A percentile compares a stretch with the other conserved stretches of the same genome.
Conservation (phyloP, 1,139 yeast genomes). For the Martiniozyma asiatica region DNA sequence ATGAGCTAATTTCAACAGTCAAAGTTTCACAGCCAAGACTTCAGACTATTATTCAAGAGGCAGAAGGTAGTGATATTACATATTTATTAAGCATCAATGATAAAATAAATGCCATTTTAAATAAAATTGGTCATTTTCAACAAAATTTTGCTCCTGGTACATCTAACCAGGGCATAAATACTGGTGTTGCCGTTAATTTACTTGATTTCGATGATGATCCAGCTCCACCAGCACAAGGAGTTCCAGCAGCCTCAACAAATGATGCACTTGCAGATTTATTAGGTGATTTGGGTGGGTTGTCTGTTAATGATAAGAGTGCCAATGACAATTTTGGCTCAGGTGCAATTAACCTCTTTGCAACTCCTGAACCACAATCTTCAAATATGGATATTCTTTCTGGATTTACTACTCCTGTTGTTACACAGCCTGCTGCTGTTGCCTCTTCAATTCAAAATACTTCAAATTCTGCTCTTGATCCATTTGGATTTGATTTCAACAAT, state of each 20-base stretch:
- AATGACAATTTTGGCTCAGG: no score
- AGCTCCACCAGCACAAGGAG: constrained; percentile 13
- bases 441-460: background rate
- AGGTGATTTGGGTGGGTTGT: constrained; percentile 56
- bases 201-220: constrained; percentile 66
- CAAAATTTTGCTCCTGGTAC: constrained; percentile 31
- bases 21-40: constrained; percentile 83
- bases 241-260: constrained; percentile 24
- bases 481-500: constrained; percentile 35
- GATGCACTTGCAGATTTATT: constrained; percentile 55
- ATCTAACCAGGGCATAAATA: no score
- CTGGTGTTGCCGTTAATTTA: constrained; percentile 34
- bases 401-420: constrained; percentile 6
- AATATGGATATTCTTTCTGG: constrained; percentile 12
- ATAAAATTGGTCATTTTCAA: constrained; percentile 55
- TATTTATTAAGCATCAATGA: constrained; percentile 66
- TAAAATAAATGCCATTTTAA: constrained; percentile 55
- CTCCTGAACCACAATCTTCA: constrained; percentile 12
- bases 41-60: constrained; percentile 71
- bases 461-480: constrained; percentile 32
- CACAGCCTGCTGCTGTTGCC: constrained; percentile 5
- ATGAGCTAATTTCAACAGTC: constrained; percentile 67
- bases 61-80: constrained; percentile 52
- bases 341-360: constrained; percentile 26
- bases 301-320: constrained; percentile 26